These are phyloP conservation scores for Wickerhamiella allomyrinae DNA, from an alignment of 805 yeast genomes.

Conservation along the genomic window DNA sequence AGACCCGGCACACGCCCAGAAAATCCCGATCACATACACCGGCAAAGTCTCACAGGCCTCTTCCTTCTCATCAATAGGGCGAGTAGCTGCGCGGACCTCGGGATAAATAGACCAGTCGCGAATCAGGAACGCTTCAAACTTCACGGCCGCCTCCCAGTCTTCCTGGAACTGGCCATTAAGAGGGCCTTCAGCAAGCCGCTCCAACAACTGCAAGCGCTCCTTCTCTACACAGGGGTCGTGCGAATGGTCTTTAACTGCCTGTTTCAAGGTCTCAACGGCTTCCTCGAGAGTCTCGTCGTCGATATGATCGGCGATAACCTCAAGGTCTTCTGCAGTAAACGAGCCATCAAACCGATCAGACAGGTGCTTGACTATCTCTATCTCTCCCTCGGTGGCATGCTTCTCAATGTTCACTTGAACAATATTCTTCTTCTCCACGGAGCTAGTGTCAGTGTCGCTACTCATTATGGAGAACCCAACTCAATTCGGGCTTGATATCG, in stretches of 20 bases:
- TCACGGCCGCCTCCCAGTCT: slow-evolving; percentile 18
- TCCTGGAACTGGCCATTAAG: slow-evolving; percentile 10
- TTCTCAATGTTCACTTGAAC: neutral
- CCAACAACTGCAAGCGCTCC: slow-evolving; percentile 26
- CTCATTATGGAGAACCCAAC: neutral
- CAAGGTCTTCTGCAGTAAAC: slow-evolving; percentile 9
- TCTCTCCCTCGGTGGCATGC: neutral
- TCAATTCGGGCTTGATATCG: no score
- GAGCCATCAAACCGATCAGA: slow-evolving; percentile 1
- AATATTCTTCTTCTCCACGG: neutral
- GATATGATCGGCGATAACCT: slow-evolving; percentile 8
- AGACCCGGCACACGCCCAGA: slow-evolving; percentile 40
- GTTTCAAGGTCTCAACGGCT: slow-evolving; percentile 29
- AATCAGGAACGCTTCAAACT: slow-evolving; percentile 31
- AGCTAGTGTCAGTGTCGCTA: neutral
- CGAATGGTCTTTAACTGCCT: slow-evolving; percentile 30
- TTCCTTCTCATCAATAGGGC: slow-evolving; percentile 36
- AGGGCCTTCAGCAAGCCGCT: slow-evolving; percentile 16
- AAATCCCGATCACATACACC: slow-evolving; percentile 34
- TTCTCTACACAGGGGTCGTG: slow-evolving; percentile 37
- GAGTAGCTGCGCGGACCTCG: slow-evolving; percentile 43
- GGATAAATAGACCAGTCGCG: slow-evolving; percentile 40
- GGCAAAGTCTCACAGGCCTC: slow-evolving; percentile 36
- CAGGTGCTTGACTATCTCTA: neutral
- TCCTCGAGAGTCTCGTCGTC: slow-evolving; percentile 25